These are phyloP conservation scores for Phanerochaete sordida DNA, from an alignment of 768 basidiomycete species.

Conservation along the genomic window DNA sequence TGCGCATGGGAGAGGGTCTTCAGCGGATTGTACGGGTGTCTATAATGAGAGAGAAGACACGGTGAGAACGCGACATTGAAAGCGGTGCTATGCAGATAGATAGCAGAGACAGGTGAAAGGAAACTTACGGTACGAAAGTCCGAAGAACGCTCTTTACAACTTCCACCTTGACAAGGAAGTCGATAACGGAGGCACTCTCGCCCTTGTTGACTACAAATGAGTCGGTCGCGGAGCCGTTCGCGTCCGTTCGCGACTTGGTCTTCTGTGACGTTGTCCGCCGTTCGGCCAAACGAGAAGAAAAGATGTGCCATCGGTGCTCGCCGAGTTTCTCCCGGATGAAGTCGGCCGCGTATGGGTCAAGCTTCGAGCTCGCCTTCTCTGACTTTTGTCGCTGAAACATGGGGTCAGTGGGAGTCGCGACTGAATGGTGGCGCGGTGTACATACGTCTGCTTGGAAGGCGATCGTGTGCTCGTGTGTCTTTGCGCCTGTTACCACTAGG, in stretches of 20 bases:
- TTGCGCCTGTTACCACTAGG: conserved; percentile 8
- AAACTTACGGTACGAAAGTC: conserved; percentile 46
- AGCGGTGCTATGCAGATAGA: neutral
- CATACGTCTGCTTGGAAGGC: conserved; percentile 14
- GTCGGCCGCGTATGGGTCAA: conserved; percentile 40
- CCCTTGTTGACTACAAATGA: conserved; percentile 9
- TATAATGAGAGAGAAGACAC: conserved; percentile 11
- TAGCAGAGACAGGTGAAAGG: neutral
- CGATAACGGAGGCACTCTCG: conserved; percentile 40
- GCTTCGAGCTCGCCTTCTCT: conserved; percentile 13
- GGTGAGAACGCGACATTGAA: neutral
- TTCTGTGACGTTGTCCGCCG: conserved; percentile 37
- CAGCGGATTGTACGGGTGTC: conserved; percentile 51
- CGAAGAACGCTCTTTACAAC: conserved; percentile 47
- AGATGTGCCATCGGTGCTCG: conserved; percentile 40
- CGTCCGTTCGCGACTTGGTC: conserved; percentile 30
- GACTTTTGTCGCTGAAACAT: conserved; percentile 10
- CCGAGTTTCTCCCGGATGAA: conserved; percentile 45
- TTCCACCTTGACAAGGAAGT: conserved; percentile 51
- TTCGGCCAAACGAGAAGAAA: conserved; percentile 45
- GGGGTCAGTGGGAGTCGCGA: neutral
- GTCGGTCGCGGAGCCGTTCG: neutral
- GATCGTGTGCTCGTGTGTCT: conserved; percentile 14
- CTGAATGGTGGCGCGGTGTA: neutral
- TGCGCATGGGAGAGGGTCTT: conserved; percentile 43